Conservation (phyloP, 2,329 filamentous ascomycete genomes). For the Tolypocladium album region DNA sequence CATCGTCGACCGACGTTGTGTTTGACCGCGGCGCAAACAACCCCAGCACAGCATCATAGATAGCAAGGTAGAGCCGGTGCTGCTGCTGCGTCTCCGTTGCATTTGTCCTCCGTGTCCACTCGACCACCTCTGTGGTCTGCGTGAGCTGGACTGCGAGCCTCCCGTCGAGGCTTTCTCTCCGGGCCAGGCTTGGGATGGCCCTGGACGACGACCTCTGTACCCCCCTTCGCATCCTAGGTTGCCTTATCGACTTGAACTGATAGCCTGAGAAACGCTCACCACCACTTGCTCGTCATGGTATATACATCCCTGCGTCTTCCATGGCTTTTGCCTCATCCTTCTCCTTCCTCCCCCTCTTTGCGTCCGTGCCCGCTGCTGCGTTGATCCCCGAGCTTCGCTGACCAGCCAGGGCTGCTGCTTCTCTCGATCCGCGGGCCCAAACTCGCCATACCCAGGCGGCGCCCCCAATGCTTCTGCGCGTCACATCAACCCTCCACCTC, state of each 20-base stretch:
- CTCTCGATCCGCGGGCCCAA: constrained; percentile 39
- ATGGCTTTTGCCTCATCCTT: neutral
- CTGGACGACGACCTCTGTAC: constrained; percentile 1
- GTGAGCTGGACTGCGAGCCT: neutral
- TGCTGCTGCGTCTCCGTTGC: neutral
- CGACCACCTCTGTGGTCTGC: neutral
- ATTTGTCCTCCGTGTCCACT: neutral
- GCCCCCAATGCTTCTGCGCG: constrained; percentile 38
- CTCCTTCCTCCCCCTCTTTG: no score
- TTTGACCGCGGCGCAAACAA: neutral
- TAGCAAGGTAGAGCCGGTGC: neutral
- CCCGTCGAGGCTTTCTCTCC: neutral
- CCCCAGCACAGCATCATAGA: neutral
- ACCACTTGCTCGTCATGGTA: constrained; percentile 2
- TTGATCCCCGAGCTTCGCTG: neutral
- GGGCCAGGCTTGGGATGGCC: constrained; percentile 7
- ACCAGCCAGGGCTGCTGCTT: constrained; percentile 45
- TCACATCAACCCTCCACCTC: constrained; percentile 36
- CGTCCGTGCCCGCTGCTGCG: neutral
- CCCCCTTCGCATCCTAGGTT: neutral
- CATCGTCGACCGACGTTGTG: neutral
- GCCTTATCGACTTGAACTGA: neutral
- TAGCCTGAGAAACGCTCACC: neutral
- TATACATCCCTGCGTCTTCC: neutral
- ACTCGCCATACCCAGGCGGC: constrained; percentile 42